Evolutionary conservation across 768 basidiomycete species (phyloP).

Genomic region (Cytidiella melzeri): DNA sequence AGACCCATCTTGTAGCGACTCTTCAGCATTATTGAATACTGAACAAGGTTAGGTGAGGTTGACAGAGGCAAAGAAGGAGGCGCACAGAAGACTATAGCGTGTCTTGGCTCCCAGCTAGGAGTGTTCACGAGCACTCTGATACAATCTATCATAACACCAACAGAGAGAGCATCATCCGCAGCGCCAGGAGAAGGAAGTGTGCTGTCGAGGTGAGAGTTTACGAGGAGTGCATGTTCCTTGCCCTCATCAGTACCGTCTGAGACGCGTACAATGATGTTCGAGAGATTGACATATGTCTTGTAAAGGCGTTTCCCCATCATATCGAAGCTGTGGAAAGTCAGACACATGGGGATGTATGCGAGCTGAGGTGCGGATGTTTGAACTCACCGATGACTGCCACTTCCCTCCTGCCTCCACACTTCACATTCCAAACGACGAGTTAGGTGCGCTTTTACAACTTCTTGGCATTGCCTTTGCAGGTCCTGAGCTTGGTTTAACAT

Average conservation of each 20-base stretch:
- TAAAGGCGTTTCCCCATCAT: slow-evolving; percentile 84
- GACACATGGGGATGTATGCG: background rate
- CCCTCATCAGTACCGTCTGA: slow-evolving; percentile 67
- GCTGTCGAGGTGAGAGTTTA: slow-evolving; percentile 88
- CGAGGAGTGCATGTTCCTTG: slow-evolving; percentile 77
- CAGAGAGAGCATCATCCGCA: slow-evolving; percentile 81
- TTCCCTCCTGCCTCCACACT: slow-evolving; percentile 86
- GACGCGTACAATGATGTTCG: slow-evolving; percentile 83
- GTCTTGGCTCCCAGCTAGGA: slow-evolving; percentile 63
- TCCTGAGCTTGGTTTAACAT: slow-evolving; percentile 62
- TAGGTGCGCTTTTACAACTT: slow-evolving; percentile 25
- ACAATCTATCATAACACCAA: slow-evolving; percentile 89
- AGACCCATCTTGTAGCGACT: slow-evolving; percentile 90
- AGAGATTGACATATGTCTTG: slow-evolving; percentile 82
- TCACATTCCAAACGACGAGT: slow-evolving; percentile 77
- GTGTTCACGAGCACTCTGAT: slow-evolving; percentile 72
- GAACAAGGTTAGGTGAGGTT: too few relatives aligned
- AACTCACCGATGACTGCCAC: slow-evolving; percentile 78
- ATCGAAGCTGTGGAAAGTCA: slow-evolving; percentile 58
- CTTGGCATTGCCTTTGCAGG: slow-evolving; percentile 58
- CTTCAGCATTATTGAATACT: slow-evolving; percentile 97
- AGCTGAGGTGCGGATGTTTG: background rate
- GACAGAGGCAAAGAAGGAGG: too few relatives aligned
- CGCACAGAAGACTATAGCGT: slow-evolving; percentile 80
- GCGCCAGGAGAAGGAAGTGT: slow-evolving; percentile 87